These are phyloP conservation scores for Hypericum perforatum DNA, from an alignment of 345 rosid genomes.

Conservation along the genomic window DNA sequence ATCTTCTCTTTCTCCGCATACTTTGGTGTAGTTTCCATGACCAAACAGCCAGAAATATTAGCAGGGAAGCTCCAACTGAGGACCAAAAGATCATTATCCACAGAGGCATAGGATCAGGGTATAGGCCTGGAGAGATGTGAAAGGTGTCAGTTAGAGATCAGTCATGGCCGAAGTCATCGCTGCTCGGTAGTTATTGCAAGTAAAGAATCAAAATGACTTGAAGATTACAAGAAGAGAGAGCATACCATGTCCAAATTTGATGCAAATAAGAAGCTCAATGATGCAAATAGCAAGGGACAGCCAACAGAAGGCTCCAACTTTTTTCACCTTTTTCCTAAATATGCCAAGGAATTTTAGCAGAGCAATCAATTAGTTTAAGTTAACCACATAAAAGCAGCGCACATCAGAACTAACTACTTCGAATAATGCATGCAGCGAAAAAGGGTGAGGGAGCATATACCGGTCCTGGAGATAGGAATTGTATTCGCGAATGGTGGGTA, in stretches of 20 bases:
- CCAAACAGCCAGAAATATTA: conserved; percentile 58
- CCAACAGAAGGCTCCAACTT: conserved; percentile 98
- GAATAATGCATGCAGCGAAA: not conserved
- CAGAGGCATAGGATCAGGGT: conserved; percentile 76
- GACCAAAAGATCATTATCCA: conserved; percentile 71
- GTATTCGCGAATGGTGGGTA: conserved; percentile 93
- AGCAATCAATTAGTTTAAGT: not conserved
- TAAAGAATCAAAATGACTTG: not conserved
- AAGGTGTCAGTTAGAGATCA: not conserved
- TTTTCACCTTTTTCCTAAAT: conserved; percentile 67
- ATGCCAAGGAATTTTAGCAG: not conserved
- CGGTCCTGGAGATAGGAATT: conserved; percentile 91
- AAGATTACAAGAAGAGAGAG: conserved; percentile 6
- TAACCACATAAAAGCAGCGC: not conserved
- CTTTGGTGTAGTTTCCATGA: conserved; percentile 60
- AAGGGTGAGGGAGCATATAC: conserved; percentile 37
- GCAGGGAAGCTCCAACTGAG: conserved; percentile 44
- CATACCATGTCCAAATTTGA: conserved; percentile 93
- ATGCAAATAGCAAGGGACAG: conserved; percentile 92
- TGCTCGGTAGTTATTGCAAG: too few species aligned
- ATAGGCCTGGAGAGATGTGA: conserved; percentile 45
- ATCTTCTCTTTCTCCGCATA: conserved; percentile 53
- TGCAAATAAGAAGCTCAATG: conserved; percentile 89
- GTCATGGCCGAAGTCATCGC: not conserved
- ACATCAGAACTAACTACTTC: not conserved